phyloP scores from a whole-genome alignment of 208 protist genomes.

The Crithidia bombi region DNA sequence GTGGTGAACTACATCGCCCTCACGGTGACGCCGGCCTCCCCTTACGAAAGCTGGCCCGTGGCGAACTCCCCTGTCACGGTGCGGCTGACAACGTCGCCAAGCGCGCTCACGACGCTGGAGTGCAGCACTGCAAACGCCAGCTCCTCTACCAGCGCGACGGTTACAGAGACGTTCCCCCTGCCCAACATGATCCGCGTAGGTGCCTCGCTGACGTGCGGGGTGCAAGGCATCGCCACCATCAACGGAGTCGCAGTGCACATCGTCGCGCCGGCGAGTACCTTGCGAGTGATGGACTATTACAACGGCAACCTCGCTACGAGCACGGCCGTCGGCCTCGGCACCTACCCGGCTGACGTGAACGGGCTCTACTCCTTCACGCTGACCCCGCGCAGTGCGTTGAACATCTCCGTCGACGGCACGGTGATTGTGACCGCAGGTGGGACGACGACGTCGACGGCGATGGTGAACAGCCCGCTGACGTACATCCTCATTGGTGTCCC shows the following conservation, averaged over 20 bases:
- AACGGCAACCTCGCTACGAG: conserved; percentile 37
- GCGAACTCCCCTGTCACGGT: conserved; percentile 65
- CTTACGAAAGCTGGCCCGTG: conserved; percentile 61
- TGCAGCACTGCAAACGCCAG: conserved; percentile 42
- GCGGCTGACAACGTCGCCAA: conserved; percentile 60
- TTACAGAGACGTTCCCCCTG: conserved; percentile 30
- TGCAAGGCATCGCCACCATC: conserved; percentile 59
- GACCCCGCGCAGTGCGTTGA: conserved; percentile 18
- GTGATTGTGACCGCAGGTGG: conserved; percentile 25
- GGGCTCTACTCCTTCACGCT: conserved; percentile 69
- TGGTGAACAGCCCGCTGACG: conserved; percentile 67
- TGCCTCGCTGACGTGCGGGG: conserved; percentile 44
- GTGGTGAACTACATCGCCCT: conserved; percentile 69
- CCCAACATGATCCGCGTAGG: conserved; percentile 56
- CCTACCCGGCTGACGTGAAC: conserved; percentile 55
- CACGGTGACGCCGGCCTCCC: conserved; percentile 33
- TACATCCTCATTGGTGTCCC: conserved; percentile 77
- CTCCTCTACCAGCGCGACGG: neutral
- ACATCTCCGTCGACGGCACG: conserved; percentile 44
- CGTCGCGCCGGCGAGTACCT: conserved; percentile 45
- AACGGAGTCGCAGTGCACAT: conserved; percentile 51
- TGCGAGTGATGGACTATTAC: conserved; percentile 44
- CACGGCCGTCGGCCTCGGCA: conserved; percentile 41
- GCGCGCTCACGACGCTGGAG: conserved; percentile 37
- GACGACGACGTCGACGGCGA: conserved; percentile 35